A percentile compares a stretch with the other conserved stretches of the same genome.
Conservation (phyloP, 495 filamentous ascomycete species). For the Xylaria bambusicola region DNA sequence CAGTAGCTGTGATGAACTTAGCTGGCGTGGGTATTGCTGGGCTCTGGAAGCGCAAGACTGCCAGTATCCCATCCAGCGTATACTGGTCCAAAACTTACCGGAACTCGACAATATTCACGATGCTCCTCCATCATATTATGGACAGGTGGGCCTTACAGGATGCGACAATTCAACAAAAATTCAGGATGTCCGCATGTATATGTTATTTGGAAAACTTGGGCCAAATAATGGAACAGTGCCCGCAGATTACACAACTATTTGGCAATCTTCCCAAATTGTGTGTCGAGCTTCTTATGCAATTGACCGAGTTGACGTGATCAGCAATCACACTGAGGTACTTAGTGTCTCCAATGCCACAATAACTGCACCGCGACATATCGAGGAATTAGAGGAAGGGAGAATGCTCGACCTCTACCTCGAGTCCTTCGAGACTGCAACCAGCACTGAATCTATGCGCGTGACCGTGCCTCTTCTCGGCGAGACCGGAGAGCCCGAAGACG, state of each 20-base stretch:
- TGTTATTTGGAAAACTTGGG: neutral
- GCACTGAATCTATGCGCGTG: neutral
- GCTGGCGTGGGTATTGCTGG: neutral
- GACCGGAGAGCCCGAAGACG: neutral
- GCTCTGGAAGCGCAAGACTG: neutral
- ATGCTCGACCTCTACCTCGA: neutral
- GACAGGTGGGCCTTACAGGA: neutral
- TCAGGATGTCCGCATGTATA: neutral
- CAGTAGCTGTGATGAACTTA: neutral
- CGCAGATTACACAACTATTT: neutral
- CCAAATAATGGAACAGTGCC: neutral
- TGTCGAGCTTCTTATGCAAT: neutral
- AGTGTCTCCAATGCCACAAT: neutral
- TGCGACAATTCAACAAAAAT: neutral
- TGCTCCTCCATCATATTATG: neutral
- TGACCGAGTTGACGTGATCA: neutral
- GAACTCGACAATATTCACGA: neutral
- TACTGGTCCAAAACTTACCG: too few relatives aligned
- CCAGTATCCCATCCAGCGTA: constrained; percentile 1
- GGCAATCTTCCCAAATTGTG: neutral
- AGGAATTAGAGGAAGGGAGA: neutral
- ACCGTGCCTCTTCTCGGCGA: neutral
- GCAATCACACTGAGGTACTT: neutral
- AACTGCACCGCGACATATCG: neutral
- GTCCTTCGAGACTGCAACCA: neutral